These are phyloP conservation scores for Terana coerulea DNA, from an alignment of 768 basidiomycete genomes.

Conservation along the genomic window DNA sequence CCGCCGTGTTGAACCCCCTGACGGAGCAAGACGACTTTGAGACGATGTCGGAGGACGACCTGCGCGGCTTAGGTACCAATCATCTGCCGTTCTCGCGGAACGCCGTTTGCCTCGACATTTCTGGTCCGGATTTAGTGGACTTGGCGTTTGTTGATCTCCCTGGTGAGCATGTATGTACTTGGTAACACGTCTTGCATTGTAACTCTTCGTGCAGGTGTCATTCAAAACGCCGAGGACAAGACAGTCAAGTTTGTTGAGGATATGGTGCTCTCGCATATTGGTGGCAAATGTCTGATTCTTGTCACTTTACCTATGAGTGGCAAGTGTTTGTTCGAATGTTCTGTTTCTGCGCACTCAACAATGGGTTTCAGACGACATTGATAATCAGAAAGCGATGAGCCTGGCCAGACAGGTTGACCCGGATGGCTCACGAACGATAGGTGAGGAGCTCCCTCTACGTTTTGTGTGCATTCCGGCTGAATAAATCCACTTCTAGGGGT, in stretches of 20 bases:
- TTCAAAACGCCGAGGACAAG: slow-evolving; percentile 44
- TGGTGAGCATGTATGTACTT: slow-evolving; percentile 15
- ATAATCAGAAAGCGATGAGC: slow-evolving; percentile 55
- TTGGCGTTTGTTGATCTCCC: slow-evolving; percentile 30
- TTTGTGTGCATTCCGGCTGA: background rate
- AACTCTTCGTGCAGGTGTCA: slow-evolving; percentile 48
- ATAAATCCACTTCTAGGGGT: slow-evolving; percentile 40
- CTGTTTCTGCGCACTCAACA: background rate
- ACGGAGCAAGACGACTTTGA: slow-evolving; percentile 23
- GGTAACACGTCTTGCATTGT: background rate
- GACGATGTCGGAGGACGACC: background rate
- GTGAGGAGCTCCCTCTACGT: slow-evolving; percentile 24
- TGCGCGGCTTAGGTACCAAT: background rate
- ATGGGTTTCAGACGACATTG: slow-evolving; percentile 50
- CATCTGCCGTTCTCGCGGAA: slow-evolving; percentile 25
- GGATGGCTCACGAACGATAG: slow-evolving; percentile 55
- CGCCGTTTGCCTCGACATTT: slow-evolving; percentile 23
- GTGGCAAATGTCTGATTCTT: slow-evolving; percentile 53
- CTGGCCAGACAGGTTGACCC: slow-evolving; percentile 53
- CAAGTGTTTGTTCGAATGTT: slow-evolving; percentile 19
- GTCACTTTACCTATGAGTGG: slow-evolving; percentile 65
- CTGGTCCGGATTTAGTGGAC: slow-evolving; percentile 26
- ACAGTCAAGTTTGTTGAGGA: slow-evolving; percentile 41
- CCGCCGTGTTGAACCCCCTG: slow-evolving; percentile 47
- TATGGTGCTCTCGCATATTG: slow-evolving; percentile 46